These are phyloP conservation scores for Fusarium lyarnte DNA, from an alignment of 2,329 filamentous ascomycete species.

Conservation along the genomic window DNA sequence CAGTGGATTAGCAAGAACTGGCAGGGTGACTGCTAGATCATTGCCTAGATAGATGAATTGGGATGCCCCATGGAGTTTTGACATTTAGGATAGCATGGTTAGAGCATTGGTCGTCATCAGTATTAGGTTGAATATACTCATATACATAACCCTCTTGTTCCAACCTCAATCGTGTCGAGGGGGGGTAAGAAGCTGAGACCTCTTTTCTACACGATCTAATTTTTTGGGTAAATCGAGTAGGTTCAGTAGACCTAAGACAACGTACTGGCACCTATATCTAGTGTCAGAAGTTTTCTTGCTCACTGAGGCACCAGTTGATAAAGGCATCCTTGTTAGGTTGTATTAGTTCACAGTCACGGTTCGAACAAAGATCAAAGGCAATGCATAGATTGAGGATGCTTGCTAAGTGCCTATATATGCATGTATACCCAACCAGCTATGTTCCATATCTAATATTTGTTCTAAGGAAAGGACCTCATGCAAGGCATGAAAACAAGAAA, in stretches of 20 bases:
- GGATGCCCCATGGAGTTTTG: constrained; percentile 18
- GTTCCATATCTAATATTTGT: constrained; percentile 20
- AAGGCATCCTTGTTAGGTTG: accelerated
- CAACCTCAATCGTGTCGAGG: accelerated
- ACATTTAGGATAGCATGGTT: neutral
- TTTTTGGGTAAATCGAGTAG: too few relatives aligned
- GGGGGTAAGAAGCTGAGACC: too few relatives aligned
- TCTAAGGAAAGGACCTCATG: constrained; percentile 43
- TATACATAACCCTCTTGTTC: neutral
- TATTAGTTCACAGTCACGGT: neutral
- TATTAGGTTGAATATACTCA: constrained; percentile 3
- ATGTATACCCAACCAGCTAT: constrained; percentile 11
- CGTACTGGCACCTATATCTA: too few relatives aligned
- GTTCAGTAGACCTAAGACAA: too few relatives aligned
- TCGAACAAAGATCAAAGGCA: neutral
- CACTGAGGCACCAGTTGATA: accelerated
- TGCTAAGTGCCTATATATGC: constrained; percentile 35
- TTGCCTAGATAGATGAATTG: neutral
- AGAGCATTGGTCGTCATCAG: neutral
- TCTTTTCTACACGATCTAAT: too few relatives aligned
- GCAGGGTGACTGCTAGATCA: constrained; percentile 56
- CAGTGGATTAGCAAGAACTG: constrained; percentile 70
- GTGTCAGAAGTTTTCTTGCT: accelerated
- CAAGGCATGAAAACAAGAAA: constrained; percentile 39
- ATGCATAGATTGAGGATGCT: constrained; percentile 31